Evolutionary conservation across 1,284 basidiomycete genomes (phyloP).

Genomic region (Fomitopsis schrenkii): DNA sequence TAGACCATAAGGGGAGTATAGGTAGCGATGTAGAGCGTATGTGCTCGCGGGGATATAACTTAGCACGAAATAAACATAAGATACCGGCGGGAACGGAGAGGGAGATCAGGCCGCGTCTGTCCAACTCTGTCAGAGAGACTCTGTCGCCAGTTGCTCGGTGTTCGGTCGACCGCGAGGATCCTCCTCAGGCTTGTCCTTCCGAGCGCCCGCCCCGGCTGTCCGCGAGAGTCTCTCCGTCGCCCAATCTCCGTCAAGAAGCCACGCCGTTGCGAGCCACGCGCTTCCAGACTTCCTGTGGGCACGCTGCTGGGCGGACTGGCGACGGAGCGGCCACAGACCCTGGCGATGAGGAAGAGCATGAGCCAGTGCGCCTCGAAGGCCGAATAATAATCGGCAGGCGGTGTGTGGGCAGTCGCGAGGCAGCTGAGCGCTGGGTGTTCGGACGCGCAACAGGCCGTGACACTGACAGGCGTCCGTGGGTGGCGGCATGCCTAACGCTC

Average conservation of each 20-base stretch:
- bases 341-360: too few species aligned
- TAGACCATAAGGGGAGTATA: background rate
- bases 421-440: too few species aligned
- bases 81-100: conserved; percentile 6
- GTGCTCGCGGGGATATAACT: background rate
- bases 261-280: background rate
- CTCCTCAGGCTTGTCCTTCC: background rate
- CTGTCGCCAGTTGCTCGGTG: too few species aligned
- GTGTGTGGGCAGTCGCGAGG: too few species aligned
- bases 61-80: conserved; percentile 6
- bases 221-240: background rate
- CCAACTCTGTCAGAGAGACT: background rate
- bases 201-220: background rate
- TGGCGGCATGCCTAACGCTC: background rate
- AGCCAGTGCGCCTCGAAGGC: background rate
- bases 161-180: background rate
- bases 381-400: background rate
- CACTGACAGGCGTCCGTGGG: background rate
- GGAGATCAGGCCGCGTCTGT: background rate
- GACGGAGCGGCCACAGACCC: background rate
- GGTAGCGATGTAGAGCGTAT: background rate
- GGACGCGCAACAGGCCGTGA: too few species aligned
- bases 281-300: background rate
- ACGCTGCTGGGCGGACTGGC: background rate
- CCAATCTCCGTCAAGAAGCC: background rate